Base-by-base conservation (phyloP, 2,329 filamentous ascomycete species). In the Sphaerulina musiva region DNA sequence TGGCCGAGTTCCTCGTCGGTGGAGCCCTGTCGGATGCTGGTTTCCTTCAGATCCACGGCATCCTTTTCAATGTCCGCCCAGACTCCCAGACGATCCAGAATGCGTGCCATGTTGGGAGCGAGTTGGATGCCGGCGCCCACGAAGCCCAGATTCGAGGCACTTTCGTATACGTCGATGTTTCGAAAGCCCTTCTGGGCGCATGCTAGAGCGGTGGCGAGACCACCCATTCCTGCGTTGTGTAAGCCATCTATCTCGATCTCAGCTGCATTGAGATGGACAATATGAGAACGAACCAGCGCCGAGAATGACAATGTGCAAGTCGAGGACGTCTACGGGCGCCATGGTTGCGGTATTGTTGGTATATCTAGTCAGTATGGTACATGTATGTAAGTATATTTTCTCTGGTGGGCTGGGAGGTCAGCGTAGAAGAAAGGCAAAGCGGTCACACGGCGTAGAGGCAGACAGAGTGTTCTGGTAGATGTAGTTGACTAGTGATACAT, bases 71-170 rank as follows among this genome's bases (percentile, higher is more conserved):
- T 88, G 12, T 78, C 76, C 14, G 78, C 72, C 87, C 87, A 92
- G 55, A 86, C 85, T 8, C 84, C 87, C 39, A 91, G 73, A 11
- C 78, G 75, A 65, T 89, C 84, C 10, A 93, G 77, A 7, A 93
- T 86, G 2, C 86, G 80, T 3, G 84, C 83, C 79, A 92, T 86
- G 61, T 93, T 95, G 0, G 88, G 88, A 0, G 88, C 86, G 54
- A 92, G 77, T 68, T 95, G 89, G 60, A 93, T 92, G 4, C 89
- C 89, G 1, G 89, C 89, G 23, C 89, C 89, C 1, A 92, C 87
- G 63, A 92, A 92, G 4, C 87, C 87, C 3, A 92, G 77, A 60
- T 82, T 80, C 4, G 84, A 80, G 0, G 87, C 87, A 36, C 78
- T 80, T 68, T 92, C 88, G 68, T 83, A 92, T 48, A 92, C 81